A percentile compares a stretch with the other conserved stretches of the same genome.
phyloP scores from a whole-genome alignment of 2,329 filamentous ascomycete genomes.

The Chaetomium sp. region DNA sequence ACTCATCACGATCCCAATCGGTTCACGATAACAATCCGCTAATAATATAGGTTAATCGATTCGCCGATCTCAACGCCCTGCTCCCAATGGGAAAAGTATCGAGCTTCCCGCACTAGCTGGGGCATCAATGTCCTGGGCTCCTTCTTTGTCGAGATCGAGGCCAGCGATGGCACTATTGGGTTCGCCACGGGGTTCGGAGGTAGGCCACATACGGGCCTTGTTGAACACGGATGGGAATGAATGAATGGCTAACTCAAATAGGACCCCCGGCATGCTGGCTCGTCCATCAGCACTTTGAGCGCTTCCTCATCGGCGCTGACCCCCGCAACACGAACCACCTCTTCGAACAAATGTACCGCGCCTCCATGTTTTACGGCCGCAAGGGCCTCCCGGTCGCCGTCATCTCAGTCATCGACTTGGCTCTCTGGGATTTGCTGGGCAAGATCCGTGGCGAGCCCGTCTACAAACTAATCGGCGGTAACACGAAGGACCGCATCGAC shows the following conservation, averaged over 20 bases:
- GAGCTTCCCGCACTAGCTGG: conserved; percentile 82
- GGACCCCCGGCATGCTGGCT: conserved; percentile 90
- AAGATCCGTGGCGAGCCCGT: conserved; percentile 90
- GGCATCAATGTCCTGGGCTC: conserved; percentile 93
- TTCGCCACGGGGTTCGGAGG: conserved; percentile 91
- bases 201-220: conserved; percentile 24
- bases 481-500: conserved; percentile 73
- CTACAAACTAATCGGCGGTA: conserved; percentile 88
- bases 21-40: conserved; percentile 19
- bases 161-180: conserved; percentile 82
- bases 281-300: conserved; percentile 85
- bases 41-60: conserved; percentile 71
- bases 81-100: conserved; percentile 82
- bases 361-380: conserved; percentile 92
- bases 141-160: conserved; percentile 85
- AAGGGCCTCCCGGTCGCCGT: conserved; percentile 86
- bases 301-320: conserved; percentile 83
- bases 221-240: background rate
- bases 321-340: conserved; percentile 85
- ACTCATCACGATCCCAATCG: background rate
- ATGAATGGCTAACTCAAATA: conserved; percentile 24
- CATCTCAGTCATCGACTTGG: conserved; percentile 90
- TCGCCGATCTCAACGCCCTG: conserved; percentile 88
- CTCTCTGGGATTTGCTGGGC: conserved; percentile 85
- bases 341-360: conserved; percentile 95